These are phyloP conservation scores for Cerrena zonata DNA, from an alignment of 1,284 basidiomycete genomes.

Conservation along the genomic window DNA sequence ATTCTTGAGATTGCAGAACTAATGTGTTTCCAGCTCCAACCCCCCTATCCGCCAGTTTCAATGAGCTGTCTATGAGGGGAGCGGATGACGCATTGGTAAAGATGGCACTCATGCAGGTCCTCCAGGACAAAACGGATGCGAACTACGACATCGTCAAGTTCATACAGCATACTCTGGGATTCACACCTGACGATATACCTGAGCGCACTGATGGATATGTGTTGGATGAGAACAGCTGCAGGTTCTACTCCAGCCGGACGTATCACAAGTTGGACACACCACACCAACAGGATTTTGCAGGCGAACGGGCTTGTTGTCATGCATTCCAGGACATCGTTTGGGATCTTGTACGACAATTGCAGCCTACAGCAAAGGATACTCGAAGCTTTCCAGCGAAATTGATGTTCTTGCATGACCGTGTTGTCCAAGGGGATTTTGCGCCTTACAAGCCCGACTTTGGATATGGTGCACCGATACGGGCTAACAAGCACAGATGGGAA, in stretches of 20 bases:
- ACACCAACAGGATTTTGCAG: not conserved
- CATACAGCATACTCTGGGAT: conserved; percentile 1
- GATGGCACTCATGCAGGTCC: not conserved
- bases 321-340: not conserved
- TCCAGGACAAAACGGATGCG: not conserved
- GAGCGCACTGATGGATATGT: not conserved
- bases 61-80: too few relatives aligned
- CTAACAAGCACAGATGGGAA: not conserved
- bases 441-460: conserved; percentile 5
- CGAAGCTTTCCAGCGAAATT: not conserved
- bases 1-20: not conserved
- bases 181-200: conserved; percentile 5
- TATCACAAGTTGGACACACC: not conserved
- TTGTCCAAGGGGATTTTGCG: not conserved
- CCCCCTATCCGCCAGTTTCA: too few relatives aligned
- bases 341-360: too few relatives aligned
- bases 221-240: not conserved
- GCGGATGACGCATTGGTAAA: not conserved
- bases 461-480: not conserved
- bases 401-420: not conserved
- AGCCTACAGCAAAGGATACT: not conserved
- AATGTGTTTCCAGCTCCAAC: too few relatives aligned
- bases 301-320: conserved; percentile 2
- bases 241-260: not conserved
- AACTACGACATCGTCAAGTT: conserved; percentile 6